Base-by-base conservation (phyloP, 2,329 filamentous ascomycete species). In the Rhytidhysteron rufulum region DNA sequence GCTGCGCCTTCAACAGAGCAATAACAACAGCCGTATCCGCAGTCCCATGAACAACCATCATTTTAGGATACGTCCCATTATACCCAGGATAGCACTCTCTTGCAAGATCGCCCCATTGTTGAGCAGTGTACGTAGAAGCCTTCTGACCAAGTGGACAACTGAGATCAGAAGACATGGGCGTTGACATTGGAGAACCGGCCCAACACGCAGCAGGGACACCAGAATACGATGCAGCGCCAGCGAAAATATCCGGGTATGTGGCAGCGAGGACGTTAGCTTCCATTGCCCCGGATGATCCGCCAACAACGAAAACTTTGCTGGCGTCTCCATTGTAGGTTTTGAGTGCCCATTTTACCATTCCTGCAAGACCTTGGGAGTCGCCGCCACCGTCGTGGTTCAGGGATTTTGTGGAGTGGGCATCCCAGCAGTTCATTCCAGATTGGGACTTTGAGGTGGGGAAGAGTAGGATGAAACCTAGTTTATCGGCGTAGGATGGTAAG, bases 161-260 rank as follows among this genome's bases (percentile, higher is more conserved):
- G 37, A 51, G 49, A 34, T n/a, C 38, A 46, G 48, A 53, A 2
- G 59, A 64, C 33, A 64, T 55, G 1, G 68, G 69, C 6, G 46
- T 50, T 13, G 47, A 34, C 21, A 44, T 45, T n/a, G n/a, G n/a
- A 13, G 45, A 29, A 10, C 53, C 55, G n/a, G 39, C 42, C 29
- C 52, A 55, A 38, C 54, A 56, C 19, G 53, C 60, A 13, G 50
- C 53, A 19, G 58, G 51, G 2, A 51, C 45, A 7, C 58, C 59
- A 2, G 55, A 56, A 40, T 59, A 63, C 29, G 44, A 50, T 1
- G 53, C 43, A 3, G 44, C 45, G 6, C 47, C 51, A 20, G 47
- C 47, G 46, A 54, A 54, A 1, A 54, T 37, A 25, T 54, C 51
- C 3, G 51, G 51, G 29, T 52, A 54, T 18, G 47, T 44, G n/a